These are phyloP conservation scores for Stachybotrys chartarum DNA, from an alignment of 2,329 filamentous ascomycete genomes.

Conservation along the genomic window DNA sequence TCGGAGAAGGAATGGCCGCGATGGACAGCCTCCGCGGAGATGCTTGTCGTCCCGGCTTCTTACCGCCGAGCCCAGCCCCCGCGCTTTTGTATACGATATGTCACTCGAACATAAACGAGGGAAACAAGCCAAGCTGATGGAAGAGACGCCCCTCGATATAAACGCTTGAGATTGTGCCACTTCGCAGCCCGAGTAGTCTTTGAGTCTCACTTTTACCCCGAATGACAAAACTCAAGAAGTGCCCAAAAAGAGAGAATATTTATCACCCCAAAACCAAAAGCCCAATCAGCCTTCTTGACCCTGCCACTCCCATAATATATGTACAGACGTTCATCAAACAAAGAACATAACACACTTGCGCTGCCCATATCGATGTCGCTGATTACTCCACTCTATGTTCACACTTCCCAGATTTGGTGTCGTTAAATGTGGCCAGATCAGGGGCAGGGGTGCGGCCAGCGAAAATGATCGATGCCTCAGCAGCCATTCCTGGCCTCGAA, in stretches of 20 bases:
- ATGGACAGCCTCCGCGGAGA: not conserved
- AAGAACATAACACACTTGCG: not conserved
- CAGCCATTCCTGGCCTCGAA: not conserved
- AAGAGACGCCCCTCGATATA: not conserved
- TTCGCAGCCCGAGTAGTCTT: not conserved
- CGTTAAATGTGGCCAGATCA: not conserved
- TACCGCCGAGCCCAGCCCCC: too few relatives aligned
- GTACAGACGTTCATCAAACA: not conserved
- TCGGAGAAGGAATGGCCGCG: not conserved
- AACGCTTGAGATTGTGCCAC: not conserved
- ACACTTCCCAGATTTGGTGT: conserved; percentile 3
- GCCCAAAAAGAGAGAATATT: not conserved
- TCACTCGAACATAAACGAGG: too few relatives aligned
- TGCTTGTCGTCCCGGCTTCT: not conserved
- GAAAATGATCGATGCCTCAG: not conserved
- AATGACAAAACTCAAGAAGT: not conserved
- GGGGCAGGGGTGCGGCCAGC: not conserved
- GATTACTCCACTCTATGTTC: conserved; percentile 2
- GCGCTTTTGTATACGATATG: too few relatives aligned
- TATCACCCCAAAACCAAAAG: not conserved
- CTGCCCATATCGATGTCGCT: not conserved
- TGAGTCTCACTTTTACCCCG: not conserved
- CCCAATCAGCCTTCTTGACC: not conserved
- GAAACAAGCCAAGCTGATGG: not conserved
- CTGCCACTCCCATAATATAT: not conserved